Evolutionary conservation across 78 protist species (phyloP).

Genomic region (Cavenderia fasciculata): DNA sequence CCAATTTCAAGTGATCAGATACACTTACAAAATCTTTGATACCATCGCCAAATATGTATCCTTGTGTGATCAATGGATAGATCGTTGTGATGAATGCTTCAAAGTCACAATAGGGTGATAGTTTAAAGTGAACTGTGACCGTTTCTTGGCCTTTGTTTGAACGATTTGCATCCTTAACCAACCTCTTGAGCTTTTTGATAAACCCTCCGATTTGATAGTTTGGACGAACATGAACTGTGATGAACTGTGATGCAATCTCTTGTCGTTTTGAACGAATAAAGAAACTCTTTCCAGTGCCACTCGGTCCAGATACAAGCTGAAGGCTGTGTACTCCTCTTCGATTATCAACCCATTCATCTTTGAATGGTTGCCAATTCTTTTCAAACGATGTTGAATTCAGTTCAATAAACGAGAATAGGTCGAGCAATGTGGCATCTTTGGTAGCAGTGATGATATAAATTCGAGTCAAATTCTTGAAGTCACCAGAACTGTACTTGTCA

Average conservation of each 20-base stretch:
- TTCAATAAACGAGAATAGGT: slow-evolving; percentile 11
- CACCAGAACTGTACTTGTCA: background rate
- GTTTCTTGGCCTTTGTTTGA: background rate
- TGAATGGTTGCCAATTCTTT: slow-evolving; percentile 3
- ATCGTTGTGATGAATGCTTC: slow-evolving; percentile 2
- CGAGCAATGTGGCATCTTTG: no score
- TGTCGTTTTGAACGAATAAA: slow-evolving; percentile 1
- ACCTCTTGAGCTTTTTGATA: slow-evolving; percentile 8
- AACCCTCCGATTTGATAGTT: background rate
- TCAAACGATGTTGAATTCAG: background rate
- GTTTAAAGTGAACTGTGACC: background rate
- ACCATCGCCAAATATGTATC: slow-evolving; percentile 17
- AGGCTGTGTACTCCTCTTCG: background rate
- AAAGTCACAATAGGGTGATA: slow-evolving; percentile 20
- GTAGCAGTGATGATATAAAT: slow-evolving; percentile 18
- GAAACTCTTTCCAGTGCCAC: slow-evolving; percentile 50
- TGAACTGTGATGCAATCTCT: background rate
- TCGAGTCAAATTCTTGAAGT: background rate
- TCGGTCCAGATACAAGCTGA: background rate
- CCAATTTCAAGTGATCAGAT: background rate
- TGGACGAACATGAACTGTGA: slow-evolving; percentile 1
- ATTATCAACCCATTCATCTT: background rate
- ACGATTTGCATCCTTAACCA: no score
- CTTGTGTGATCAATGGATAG: slow-evolving; percentile 48
- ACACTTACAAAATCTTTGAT: slow-evolving; percentile 21